Evolutionary conservation across 768 basidiomycete species (phyloP).

Genomic region (Trametes maxima): DNA sequence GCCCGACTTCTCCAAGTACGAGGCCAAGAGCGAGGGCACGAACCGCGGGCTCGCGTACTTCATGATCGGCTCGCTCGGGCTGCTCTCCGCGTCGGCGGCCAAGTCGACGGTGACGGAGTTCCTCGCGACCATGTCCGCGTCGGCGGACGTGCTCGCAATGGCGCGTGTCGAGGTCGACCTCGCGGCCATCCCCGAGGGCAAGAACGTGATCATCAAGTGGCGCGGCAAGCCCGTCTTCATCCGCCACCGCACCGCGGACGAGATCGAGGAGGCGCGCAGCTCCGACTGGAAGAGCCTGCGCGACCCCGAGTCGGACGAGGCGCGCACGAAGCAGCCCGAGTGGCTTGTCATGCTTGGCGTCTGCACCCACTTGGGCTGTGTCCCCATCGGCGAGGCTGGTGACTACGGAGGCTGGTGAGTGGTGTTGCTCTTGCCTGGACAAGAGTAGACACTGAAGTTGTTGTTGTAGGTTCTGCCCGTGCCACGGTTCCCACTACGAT

Average conservation of each 20-base stretch:
- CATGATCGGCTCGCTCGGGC: slow-evolving; percentile 89
- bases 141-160: slow-evolving; percentile 95
- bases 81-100: slow-evolving; percentile 91
- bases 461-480: slow-evolving; percentile 85
- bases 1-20: slow-evolving; percentile 88
- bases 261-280: slow-evolving; percentile 90
- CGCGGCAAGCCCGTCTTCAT: slow-evolving; percentile 99
- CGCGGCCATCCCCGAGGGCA: slow-evolving; percentile 89
- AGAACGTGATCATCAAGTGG: slow-evolving; percentile 98
- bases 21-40: slow-evolving; percentile 59
- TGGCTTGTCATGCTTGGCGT: slow-evolving; percentile 94
- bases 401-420: slow-evolving; percentile 96
- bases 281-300: slow-evolving; percentile 85
- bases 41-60: slow-evolving; percentile 86
- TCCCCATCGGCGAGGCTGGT: slow-evolving; percentile 96
- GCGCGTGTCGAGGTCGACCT: slow-evolving; percentile 98
- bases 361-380: slow-evolving; percentile 98
- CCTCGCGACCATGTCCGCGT: slow-evolving; percentile 94
- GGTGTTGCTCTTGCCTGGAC: background rate
- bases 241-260: slow-evolving; percentile 87
- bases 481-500: slow-evolving; percentile 98
- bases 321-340: slow-evolving; percentile 90
- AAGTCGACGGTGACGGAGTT: slow-evolving; percentile 95
- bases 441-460: background rate
- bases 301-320: slow-evolving; percentile 91